Percentiles rank a stretch among this genome's conserved stretches.
These are phyloP conservation scores for Penicillium sp. DNA, from an alignment of 2,329 filamentous ascomycete genomes.

Conservation along the genomic window DNA sequence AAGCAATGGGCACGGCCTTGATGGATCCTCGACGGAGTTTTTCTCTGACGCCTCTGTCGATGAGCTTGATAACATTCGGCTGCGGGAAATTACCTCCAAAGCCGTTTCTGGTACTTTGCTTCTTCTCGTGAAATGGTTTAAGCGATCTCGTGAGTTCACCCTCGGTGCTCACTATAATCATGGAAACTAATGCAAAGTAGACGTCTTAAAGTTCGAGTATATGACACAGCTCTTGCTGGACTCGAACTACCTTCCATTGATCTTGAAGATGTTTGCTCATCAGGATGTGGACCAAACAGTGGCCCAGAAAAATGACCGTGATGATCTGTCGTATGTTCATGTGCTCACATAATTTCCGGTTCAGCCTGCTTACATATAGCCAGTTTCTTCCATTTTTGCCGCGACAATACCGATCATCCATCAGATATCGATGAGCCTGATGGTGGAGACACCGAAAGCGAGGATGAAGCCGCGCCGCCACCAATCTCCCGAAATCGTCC, in stretches of 20 bases:
- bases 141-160: conserved; percentile 76
- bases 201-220: conserved; percentile 94
- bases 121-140: conserved; percentile 93
- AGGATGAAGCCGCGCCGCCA: conserved; percentile 78
- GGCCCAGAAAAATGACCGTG: conserved; percentile 78
- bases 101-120: conserved; percentile 87
- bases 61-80: conserved; percentile 78
- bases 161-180: not conserved
- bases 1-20: conserved; percentile 29
- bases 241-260: conserved; percentile 89
- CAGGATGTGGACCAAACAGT: conserved; percentile 91
- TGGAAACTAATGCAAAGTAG: conserved; percentile 46
- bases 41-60: conserved; percentile 55
- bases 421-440: conserved; percentile 34
- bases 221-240: conserved; percentile 90
- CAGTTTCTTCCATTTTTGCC: conserved; percentile 92
- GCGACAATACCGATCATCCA: conserved; percentile 65
- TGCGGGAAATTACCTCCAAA: conserved; percentile 85
- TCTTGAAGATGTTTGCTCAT: conserved; percentile 89
- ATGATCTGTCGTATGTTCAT: conserved; percentile 70
- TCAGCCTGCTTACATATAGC: not conserved
- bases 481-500: conserved; percentile 67
- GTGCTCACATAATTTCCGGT: conserved; percentile 8
- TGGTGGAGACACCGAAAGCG: conserved; percentile 45
- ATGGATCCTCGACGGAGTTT: conserved; percentile 28